Base-by-base conservation (phyloP, 2,329 filamentous ascomycete genomes). In the Beauveria scarabaeidicola region DNA sequence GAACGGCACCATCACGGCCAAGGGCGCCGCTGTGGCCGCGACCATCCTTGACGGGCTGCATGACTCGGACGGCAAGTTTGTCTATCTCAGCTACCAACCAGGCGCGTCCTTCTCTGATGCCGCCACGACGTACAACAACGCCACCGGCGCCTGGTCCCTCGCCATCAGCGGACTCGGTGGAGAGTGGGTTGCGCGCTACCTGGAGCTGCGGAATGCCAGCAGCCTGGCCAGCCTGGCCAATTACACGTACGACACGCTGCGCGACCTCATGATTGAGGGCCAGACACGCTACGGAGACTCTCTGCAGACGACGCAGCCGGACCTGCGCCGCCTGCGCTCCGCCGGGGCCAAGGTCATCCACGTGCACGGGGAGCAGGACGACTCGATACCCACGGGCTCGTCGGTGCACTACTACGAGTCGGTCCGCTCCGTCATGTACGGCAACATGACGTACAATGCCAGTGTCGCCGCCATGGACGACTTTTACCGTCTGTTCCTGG, bases 351-450 rank as follows among this genome's bases (percentile, higher is more conserved):
- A 84, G 67, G 69, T 84, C 10, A 69, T 84, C 8, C 80, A 83
- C 67, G 81, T 76, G 70, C 81, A 84, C 68, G 81, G 80, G 59
- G 80, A 84, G 67, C 77, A 75, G 0, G 81, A 84, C 66, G 68
- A 73, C 19, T 76, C 73, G 13, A 71, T 85, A 61, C 81, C 81
- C 3, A 67, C 81, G 1, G 78, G 74, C 5, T 81, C 78, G 0
- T 82, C 79, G 0, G 75, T 82, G 3, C 78, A 76, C 64, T 85
- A 83, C 72, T 78, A 75, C 15, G 73, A 83, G 55, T 74, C 78
- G 8, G 81, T 84, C 15, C 75, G 78, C 21, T 65, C 65, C 7
- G 70, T 74, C 65, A 81, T 82, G 79, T 79, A 78, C 65, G 72
- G 75, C 0, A 63, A 71, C 19, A 53, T 73, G 17, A 66, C 67